Evolutionary conservation across 805 yeast species (phyloP).

Genomic region (Isabelozyma pseudorhagii): DNA sequence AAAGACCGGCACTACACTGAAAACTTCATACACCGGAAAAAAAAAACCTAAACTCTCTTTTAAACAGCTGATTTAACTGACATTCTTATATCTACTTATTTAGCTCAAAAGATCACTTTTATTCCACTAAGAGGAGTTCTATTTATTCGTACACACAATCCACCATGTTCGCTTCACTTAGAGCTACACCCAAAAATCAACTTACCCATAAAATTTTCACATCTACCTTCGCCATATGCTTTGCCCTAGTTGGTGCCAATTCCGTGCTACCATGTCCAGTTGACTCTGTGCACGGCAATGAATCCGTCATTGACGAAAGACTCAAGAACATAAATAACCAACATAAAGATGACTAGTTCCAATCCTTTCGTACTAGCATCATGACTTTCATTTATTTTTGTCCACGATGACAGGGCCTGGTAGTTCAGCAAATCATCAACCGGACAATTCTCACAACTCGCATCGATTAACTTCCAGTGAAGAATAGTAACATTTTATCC

Average conservation of each 20-base stretch:
- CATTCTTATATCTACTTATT: neutral
- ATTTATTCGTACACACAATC: neutral
- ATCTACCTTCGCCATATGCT: slow-evolving; percentile 71
- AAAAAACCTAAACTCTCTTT: neutral
- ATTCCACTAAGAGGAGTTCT: neutral
- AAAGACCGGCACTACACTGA: neutral
- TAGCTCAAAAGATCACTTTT: neutral
- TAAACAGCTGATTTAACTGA: neutral
- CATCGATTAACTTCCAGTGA: neutral
- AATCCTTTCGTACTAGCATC: neutral
- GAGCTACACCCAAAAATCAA: slow-evolving; percentile 53
- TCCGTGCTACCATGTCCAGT: slow-evolving; percentile 46
- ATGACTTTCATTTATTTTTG: too few species aligned
- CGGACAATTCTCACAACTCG: neutral
- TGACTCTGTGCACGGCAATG: slow-evolving; percentile 39
- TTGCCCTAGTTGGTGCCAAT: slow-evolving; percentile 53
- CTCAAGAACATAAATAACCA: slow-evolving; percentile 7
- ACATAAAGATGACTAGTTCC: neutral
- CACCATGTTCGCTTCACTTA: slow-evolving; percentile 44
- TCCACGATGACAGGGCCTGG: neutral
- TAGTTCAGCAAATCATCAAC: neutral
- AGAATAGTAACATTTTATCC: neutral
- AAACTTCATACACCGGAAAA: neutral
- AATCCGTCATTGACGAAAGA: slow-evolving; percentile 35
- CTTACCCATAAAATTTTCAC: slow-evolving; percentile 66